These are phyloP conservation scores for Zygosaccharomyces bisporus DNA, from an alignment of 805 yeast species.

Conservation along the genomic window DNA sequence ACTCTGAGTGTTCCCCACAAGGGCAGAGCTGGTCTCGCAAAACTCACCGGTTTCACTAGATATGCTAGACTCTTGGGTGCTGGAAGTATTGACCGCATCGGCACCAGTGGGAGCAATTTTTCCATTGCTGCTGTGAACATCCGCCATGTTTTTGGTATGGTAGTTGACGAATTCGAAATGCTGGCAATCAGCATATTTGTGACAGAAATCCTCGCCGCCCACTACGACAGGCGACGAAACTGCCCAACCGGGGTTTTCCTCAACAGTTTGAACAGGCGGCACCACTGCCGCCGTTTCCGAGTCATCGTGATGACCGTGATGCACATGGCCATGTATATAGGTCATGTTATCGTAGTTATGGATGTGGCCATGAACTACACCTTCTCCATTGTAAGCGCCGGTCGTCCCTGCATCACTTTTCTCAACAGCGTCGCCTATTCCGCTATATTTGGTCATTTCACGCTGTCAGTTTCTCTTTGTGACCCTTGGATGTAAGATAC, in stretches of 20 bases:
- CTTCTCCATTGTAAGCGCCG: constrained; percentile 34
- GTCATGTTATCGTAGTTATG: neutral
- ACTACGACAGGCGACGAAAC: neutral
- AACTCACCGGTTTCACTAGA: neutral
- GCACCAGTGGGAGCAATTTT: neutral
- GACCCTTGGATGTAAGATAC: neutral
- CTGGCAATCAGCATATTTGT: constrained; percentile 36
- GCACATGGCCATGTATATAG: constrained; percentile 42
- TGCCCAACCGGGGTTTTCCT: neutral
- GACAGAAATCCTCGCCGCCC: constrained; percentile 11
- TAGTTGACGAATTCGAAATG: constrained; percentile 43
- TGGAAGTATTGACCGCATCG: neutral
- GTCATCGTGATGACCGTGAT: constrained; percentile 30
- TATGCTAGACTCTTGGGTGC: neutral
- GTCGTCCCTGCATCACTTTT: neutral
- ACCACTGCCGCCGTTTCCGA: neutral
- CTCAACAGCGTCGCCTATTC: neutral
- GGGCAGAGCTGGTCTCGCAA: neutral
- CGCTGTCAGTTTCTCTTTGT: neutral
- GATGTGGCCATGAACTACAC: constrained; percentile 65
- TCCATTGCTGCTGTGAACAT: neutral
- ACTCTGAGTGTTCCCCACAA: neutral
- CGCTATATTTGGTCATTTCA: constrained; percentile 5
- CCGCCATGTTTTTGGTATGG: constrained; percentile 24
- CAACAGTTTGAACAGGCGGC: neutral